Conservation (phyloP, 371 early-diverging fungal species). For the Paraphysoderma sedebokerense region DNA sequence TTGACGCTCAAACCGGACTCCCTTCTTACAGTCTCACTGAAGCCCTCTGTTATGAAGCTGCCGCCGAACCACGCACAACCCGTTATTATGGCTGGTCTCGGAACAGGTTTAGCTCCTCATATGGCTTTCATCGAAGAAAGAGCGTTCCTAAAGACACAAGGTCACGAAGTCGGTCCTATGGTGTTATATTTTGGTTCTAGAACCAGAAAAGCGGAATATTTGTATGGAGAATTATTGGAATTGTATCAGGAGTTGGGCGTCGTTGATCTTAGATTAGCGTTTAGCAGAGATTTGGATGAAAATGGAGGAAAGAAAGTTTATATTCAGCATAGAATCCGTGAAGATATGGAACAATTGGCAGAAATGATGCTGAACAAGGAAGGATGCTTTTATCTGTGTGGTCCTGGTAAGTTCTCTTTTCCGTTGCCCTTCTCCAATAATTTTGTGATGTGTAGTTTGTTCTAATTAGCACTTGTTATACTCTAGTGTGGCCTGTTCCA, state of each 20-base stretch:
- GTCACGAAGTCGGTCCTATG: slow-evolving; percentile 73
- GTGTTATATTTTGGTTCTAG: slow-evolving; percentile 88
- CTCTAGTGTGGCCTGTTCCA: slow-evolving; percentile 84
- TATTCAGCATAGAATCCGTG: slow-evolving; percentile 83
- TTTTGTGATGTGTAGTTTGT: too few relatives aligned
- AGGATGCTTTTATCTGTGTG: slow-evolving; percentile 84
- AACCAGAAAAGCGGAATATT: slow-evolving; percentile 72
- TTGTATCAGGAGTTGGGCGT: slow-evolving; percentile 75
- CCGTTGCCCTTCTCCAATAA: too few relatives aligned
- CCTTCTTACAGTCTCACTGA: slow-evolving; percentile 66
- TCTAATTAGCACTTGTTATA: too few relatives aligned
- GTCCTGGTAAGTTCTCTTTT: too few relatives aligned
- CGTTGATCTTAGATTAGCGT: slow-evolving; percentile 70
- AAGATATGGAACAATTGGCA: slow-evolving; percentile 54
- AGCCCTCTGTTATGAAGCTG: slow-evolving; percentile 87
- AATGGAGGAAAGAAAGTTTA: too few relatives aligned
- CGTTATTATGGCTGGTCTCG: slow-evolving; percentile 88
- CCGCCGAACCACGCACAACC: slow-evolving; percentile 65
- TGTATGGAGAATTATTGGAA: slow-evolving; percentile 87
- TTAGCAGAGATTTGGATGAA: slow-evolving; percentile 79
- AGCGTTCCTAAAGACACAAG: slow-evolving; percentile 48
- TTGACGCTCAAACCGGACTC: slow-evolving; percentile 43
- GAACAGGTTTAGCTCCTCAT: slow-evolving; percentile 96
- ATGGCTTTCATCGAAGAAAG: slow-evolving; percentile 90
- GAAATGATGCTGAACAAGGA: slow-evolving; percentile 46